phyloP scores from a whole-genome alignment of 2,329 filamentous ascomycete species.

The Septoria linicola region DNA sequence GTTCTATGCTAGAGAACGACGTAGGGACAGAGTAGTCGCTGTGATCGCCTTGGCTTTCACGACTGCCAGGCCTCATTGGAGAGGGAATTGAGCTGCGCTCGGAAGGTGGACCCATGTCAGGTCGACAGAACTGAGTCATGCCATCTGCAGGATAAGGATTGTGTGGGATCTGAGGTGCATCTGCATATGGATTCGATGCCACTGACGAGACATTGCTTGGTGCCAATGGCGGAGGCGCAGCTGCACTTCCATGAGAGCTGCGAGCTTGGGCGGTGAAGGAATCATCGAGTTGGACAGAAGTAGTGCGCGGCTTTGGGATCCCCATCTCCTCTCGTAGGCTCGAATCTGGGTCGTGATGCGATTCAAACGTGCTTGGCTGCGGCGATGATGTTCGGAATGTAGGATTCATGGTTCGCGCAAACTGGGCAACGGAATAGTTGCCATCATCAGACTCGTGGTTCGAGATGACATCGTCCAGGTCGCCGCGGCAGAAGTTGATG shows the following conservation, averaged over 20 bases:
- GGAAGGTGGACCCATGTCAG: conserved; percentile 62
- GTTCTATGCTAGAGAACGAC: conserved; percentile 83
- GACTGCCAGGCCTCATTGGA: conserved; percentile 73
- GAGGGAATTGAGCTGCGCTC: conserved; percentile 67
- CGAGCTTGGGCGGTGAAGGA: conserved; percentile 31
- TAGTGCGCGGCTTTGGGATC: conserved; percentile 44
- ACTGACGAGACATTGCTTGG: conserved; percentile 28
- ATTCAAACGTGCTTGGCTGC: conserved; percentile 88
- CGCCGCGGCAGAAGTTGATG: conserved; percentile 96
- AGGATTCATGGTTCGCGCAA: conserved; percentile 91
- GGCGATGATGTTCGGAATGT: conserved; percentile 94
- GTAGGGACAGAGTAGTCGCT: conserved; percentile 90
- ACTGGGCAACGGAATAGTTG: conserved; percentile 91
- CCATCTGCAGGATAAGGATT: conserved; percentile 93
- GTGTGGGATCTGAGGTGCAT: conserved; percentile 72
- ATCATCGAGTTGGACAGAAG: conserved; percentile 36
- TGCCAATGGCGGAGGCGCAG: conserved; percentile 25
- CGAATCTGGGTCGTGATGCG: conserved; percentile 82
- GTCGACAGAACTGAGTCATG: conserved; percentile 93
- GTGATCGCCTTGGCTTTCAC: conserved; percentile 65
- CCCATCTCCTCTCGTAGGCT: conserved; percentile 68
- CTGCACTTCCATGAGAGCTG: conserved; percentile 34
- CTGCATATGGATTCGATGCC: conserved; percentile 41
- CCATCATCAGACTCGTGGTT: conserved; percentile 78
- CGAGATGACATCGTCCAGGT: conserved; percentile 74